A percentile compares a stretch with the other conserved stretches of the same genome.
phyloP scores from a whole-genome alignment of 2,329 filamentous ascomycete genomes.

The Pyrenochaeta sp. region DNA sequence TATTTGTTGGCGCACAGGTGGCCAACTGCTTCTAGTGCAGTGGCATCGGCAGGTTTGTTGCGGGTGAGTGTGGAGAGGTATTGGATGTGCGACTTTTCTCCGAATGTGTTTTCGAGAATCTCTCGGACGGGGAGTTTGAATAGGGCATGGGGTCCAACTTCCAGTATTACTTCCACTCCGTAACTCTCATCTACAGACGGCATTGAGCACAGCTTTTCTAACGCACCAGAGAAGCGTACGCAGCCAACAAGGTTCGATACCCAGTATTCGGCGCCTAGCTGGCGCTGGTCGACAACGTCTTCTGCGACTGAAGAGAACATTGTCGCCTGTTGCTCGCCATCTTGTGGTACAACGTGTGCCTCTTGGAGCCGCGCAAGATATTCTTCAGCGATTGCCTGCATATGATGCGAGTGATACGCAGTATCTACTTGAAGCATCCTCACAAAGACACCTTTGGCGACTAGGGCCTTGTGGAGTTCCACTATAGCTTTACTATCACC shows the following conservation, averaged over 20 bases:
- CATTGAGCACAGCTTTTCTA: slow-evolving; percentile 4
- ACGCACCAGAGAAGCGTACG: slow-evolving; percentile 22
- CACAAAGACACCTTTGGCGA: slow-evolving; percentile 49
- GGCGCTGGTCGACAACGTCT: background rate
- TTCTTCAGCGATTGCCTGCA: slow-evolving; percentile 33
- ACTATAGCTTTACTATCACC: slow-evolving; percentile 53
- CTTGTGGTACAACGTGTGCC: slow-evolving; percentile 3
- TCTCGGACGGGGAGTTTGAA: slow-evolving; percentile 15
- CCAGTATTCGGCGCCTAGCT: slow-evolving; percentile 35
- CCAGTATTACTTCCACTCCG: slow-evolving; percentile 10
- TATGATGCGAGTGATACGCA: slow-evolving; percentile 58
- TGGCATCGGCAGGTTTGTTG: slow-evolving; percentile 12
- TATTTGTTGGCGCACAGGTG: background rate
- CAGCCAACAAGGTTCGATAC: slow-evolving; percentile 30
- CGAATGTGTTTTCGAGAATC: slow-evolving; percentile 5
- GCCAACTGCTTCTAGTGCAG: slow-evolving; percentile 14
- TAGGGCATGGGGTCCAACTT: slow-evolving; percentile 22
- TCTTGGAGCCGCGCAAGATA: slow-evolving; percentile 21
- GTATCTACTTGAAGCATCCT: slow-evolving; percentile 51
- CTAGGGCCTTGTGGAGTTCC: slow-evolving; percentile 40
- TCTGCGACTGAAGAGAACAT: slow-evolving; percentile 30
- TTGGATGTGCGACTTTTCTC: slow-evolving; percentile 5
- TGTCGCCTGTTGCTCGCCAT: background rate
- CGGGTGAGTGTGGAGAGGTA: slow-evolving; percentile 14
- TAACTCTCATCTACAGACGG: background rate